Evolutionary conservation across 164 flowering plant genomes (phyloP), one percentile per base, ranked within the genome.

Genomic region (Brasenia schreberi): DNA sequence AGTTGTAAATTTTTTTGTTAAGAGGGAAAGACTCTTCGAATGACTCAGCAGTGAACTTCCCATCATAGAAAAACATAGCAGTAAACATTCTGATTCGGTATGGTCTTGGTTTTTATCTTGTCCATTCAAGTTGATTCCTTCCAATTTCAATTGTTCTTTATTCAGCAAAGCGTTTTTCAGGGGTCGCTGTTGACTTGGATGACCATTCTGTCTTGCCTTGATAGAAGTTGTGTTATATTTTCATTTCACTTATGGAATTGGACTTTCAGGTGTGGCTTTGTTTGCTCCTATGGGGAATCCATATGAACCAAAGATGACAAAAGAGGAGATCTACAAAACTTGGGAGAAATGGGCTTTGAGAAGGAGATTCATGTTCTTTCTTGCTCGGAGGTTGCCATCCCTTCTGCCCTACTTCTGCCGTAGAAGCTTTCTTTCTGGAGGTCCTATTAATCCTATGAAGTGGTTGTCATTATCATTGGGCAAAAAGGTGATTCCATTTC

Each of bases 231-330:
- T 33, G 39, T 33, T 33, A 2, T 49, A 49, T 49, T 49, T 14
- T 49, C 56, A 49, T 14, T 5, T 49, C 16, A 49, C 7, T 49
- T 9, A 14, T 2, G 56, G 16, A 49, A 9, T 33, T n/a, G 1
- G 63, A 56, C 66, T 65, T 81, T 69, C 90, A 94, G 99, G 97
- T 79, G 96, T 86, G 18, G 92, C 84, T 42, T 71, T 94, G 80
- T 70, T 94, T 77, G 88, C 92, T 56, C 99, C 99, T 66, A 66
- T 88, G 69, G 75, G 86, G 59, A 91, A 87, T 82, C 99, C 97
- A 62, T 91, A 91, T 79, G 97, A 91, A 14, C 73, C 85, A 60
- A 76, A 84, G 77, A 84, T 94, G 96, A 82, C 84, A 5, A 94
- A 83, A 75, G 97, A 87, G 73, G 99, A 94, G 78, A 76, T 66